phyloP scores from a whole-genome alignment of 768 basidiomycete species.

The Tephrocybe sp. region DNA sequence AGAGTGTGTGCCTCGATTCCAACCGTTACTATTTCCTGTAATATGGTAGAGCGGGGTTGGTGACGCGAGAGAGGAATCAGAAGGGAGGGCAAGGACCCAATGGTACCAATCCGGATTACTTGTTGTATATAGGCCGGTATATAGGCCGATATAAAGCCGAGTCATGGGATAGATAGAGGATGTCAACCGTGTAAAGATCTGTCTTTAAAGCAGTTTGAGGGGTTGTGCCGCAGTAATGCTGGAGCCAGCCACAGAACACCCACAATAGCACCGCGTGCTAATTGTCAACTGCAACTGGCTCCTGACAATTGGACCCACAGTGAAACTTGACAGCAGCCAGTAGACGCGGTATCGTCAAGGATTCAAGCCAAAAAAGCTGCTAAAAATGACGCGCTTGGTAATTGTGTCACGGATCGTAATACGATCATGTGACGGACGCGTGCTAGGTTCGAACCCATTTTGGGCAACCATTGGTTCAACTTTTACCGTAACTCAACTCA shows the following conservation, averaged over 20 bases:
- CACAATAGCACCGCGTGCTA: too few species aligned
- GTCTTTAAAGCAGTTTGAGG: too few species aligned
- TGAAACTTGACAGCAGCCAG: too few species aligned
- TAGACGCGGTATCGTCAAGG: too few species aligned
- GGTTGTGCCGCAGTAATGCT: too few species aligned
- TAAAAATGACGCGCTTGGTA: too few species aligned
- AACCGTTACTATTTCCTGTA: constrained; percentile 4
- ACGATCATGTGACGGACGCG: constrained; percentile 16
- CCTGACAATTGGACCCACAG: too few species aligned
- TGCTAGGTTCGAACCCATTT: constrained; percentile 5
- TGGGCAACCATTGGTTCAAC: constrained; percentile 11
- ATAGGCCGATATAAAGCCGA: neutral
- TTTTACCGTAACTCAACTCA: constrained; percentile 13
- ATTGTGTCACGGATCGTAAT: neutral
- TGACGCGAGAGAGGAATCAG: neutral
- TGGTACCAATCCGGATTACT: neutral
- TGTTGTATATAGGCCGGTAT: neutral
- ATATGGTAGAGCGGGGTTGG: constrained; percentile 7
- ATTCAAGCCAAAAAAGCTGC: too few species aligned
- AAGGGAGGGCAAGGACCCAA: neutral
- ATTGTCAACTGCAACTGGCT: too few species aligned
- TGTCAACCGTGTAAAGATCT: too few species aligned
- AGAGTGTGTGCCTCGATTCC: constrained; percentile 2
- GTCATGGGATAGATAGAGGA: too few species aligned
- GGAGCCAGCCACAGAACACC: too few species aligned